Conservation (phyloP, 345 rosid species). For the Corymbia maculata region DNA sequence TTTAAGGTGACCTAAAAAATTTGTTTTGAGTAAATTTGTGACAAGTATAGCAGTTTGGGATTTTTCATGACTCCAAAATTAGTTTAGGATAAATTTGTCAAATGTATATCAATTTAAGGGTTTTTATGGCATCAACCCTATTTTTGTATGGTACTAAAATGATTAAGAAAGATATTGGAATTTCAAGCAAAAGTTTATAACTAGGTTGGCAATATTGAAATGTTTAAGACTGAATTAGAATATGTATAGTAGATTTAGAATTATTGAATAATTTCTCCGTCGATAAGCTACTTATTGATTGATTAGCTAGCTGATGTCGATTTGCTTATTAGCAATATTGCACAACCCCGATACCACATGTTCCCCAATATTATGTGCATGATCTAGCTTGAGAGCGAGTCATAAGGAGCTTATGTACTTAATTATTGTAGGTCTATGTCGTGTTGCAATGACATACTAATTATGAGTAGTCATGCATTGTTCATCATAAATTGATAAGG, state of each 20-base stretch:
- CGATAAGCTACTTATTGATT: not conserved
- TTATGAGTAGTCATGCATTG: not conserved
- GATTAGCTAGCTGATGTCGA: not conserved
- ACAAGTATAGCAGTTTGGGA: not conserved
- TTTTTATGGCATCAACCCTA: not conserved
- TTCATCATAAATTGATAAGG: not conserved
- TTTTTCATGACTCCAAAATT: too few relatives aligned
- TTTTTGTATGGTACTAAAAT: not conserved
- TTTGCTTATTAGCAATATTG: not conserved
- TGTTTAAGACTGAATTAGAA: not conserved
- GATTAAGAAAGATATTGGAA: not conserved
- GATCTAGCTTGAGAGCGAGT: not conserved
- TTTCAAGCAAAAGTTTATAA: not conserved
- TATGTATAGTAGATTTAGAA: not conserved
- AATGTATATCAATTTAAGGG: accelerated
- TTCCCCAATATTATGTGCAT: not conserved
- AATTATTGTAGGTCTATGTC: not conserved
- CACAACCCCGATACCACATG: not conserved
- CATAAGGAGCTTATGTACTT: not conserved
- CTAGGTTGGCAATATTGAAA: not conserved
- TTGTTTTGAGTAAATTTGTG: not conserved
- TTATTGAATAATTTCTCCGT: not conserved
- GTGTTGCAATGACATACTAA: not conserved
- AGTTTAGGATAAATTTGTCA: not conserved
- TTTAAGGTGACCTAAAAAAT: not conserved